These are phyloP conservation scores for Borovskyia barvae DNA, from an alignment of 208 protist species.

Conservation along the genomic window DNA sequence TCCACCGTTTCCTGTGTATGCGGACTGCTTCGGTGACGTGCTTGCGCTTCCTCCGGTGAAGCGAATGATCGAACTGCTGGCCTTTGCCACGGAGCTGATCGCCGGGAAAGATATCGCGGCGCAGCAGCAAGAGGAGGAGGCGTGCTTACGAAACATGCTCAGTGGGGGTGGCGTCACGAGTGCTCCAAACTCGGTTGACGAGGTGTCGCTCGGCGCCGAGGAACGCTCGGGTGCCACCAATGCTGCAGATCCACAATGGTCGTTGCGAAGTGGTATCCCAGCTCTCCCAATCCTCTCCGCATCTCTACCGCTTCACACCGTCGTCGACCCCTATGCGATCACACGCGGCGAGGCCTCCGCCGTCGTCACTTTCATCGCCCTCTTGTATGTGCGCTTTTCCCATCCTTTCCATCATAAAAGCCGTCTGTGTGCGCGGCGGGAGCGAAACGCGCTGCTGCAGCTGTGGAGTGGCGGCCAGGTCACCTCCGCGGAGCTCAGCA, in stretches of 20 bases:
- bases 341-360: conserved; percentile 59
- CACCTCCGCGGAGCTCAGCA: conserved; percentile 10
- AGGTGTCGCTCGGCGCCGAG: background rate
- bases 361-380: conserved; percentile 67
- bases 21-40: conserved; percentile 85
- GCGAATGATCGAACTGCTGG: conserved; percentile 76
- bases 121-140: conserved; percentile 26
- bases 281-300: conserved; percentile 21
- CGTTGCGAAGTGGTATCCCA: background rate
- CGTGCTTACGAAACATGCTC: conserved; percentile 5
- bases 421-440: conserved; percentile 54
- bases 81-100: conserved; percentile 86
- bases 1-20: conserved; percentile 78
- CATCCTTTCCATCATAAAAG: conserved; percentile 91
- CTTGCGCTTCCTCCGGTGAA: conserved; percentile 49
- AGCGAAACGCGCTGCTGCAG: conserved; percentile 61
- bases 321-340: conserved; percentile 76
- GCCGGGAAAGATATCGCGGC: conserved; percentile 30
- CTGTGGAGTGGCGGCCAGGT: conserved; percentile 61
- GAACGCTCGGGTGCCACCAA: background rate
- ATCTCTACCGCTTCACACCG: conserved; percentile 65
- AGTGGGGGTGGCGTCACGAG: background rate
- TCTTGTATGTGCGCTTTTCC: conserved; percentile 87
- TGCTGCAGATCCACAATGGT: background rate
- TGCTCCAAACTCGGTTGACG: background rate